Evolutionary conservation across 1,139 yeast genomes (phyloP).

Genomic region (Saccharomyces hybrid): DNA sequence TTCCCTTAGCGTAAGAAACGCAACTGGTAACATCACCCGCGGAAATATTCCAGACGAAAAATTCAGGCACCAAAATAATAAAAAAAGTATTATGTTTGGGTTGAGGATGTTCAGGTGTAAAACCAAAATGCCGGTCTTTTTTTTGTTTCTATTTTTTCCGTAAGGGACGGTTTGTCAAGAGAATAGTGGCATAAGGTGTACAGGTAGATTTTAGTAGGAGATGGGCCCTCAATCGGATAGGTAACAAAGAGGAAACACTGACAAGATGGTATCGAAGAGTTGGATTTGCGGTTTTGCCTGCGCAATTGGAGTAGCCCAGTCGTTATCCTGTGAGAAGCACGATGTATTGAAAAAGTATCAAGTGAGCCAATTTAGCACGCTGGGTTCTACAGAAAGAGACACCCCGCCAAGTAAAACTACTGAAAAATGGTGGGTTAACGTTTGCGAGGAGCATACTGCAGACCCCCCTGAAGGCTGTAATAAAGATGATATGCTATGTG

Average conservation of each 20-base stretch:
- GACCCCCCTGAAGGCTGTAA: constrained; percentile 45
- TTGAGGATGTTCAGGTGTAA: not conserved
- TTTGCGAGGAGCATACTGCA: constrained; percentile 48
- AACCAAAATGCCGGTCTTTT: not conserved
- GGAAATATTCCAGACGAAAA: not conserved
- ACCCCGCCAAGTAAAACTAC: constrained; percentile 76
- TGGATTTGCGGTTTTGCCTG: not conserved
- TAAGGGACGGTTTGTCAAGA: not conserved
- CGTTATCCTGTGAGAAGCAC: constrained; percentile 20
- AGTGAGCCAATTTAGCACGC: constrained; percentile 9
- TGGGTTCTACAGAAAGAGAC: constrained; percentile 33
- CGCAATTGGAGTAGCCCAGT: constrained; percentile 4
- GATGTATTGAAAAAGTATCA: constrained; percentile 21
- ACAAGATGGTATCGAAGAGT: not conserved
- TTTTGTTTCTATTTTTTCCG: not conserved
- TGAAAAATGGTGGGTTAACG: constrained; percentile 59
- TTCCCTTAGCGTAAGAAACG: not conserved
- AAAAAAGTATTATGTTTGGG: not conserved
- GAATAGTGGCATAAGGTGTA: not conserved
- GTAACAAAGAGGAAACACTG: not conserved
- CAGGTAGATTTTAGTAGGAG: not conserved
- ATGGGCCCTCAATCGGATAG: not conserved
- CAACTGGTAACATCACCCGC: not conserved
- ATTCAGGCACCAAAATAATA: not conserved
- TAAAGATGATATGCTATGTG: constrained; percentile 61